These are phyloP conservation scores for Cucurbita argyrosperma DNA, from an alignment of 306 rosid species.

Conservation along the genomic window DNA sequence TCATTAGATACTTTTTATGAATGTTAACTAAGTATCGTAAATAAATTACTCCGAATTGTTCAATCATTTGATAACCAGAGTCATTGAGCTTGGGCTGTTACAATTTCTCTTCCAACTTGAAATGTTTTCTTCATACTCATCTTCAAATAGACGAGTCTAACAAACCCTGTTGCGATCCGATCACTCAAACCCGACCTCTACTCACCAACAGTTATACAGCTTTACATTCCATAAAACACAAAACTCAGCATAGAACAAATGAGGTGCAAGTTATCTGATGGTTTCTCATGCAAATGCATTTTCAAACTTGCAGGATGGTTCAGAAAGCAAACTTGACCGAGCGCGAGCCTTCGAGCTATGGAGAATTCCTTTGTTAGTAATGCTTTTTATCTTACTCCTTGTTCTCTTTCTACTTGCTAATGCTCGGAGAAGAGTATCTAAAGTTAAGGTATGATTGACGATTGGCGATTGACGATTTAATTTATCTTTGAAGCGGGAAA, in stretches of 20 bases:
- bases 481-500: background rate
- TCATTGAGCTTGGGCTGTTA: too few relatives aligned
- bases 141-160: background rate
- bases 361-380: conserved; percentile 28
- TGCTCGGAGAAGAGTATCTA: conserved; percentile 54
- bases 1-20: too few relatives aligned
- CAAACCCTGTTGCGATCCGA: background rate
- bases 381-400: conserved; percentile 23
- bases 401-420: conserved; percentile 33
- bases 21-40: too few relatives aligned
- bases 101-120: background rate
- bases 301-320: conserved; percentile 32
- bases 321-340: conserved; percentile 24
- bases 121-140: background rate
- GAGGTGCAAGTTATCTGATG: background rate
- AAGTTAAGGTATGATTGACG: conserved; percentile 41
- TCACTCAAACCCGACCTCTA: background rate
- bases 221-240: background rate
- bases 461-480: background rate
- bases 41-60: too few relatives aligned
- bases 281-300: background rate
- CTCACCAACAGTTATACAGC: background rate
- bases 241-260: background rate
- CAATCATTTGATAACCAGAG: too few relatives aligned
- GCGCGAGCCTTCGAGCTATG: conserved; percentile 16